Evolutionary conservation across 164 flowering plant species (phyloP).

Genomic region (Platanus orientalis): DNA sequence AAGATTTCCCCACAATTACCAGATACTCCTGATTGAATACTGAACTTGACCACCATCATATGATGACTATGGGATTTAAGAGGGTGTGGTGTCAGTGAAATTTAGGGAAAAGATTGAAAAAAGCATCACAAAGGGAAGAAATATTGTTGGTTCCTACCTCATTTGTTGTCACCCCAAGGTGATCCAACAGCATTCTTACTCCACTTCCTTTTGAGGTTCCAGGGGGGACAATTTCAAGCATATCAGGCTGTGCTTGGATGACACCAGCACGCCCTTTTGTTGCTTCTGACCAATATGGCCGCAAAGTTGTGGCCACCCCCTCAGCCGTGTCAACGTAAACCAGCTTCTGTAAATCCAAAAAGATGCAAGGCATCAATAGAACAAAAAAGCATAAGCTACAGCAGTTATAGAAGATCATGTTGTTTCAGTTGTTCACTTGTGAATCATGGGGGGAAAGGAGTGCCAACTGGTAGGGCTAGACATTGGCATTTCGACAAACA

Average conservation of each 20-base stretch:
- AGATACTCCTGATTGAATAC: no score
- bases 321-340: neutral
- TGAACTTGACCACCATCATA: no score
- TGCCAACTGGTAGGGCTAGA: neutral
- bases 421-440: neutral
- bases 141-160: slow-evolving; percentile 48
- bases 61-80: no score
- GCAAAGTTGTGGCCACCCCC: slow-evolving; percentile 38
- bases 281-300: slow-evolving; percentile 92
- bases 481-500: neutral
- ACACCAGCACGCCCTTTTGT: slow-evolving; percentile 64
- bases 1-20: no score
- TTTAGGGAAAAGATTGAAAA: no score
- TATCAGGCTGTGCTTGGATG: neutral
- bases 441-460: no score
- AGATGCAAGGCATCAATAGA: neutral
- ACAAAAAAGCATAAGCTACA: neutral
- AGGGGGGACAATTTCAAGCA: neutral
- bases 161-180: slow-evolving; percentile 56
- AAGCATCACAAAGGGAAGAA: neutral
- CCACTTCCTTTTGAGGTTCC: slow-evolving; percentile 31
- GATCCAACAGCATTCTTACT: slow-evolving; percentile 77
- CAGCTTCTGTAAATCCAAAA: neutral
- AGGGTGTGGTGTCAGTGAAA: no score
- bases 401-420: neutral